Conservation (phyloP, 2,329 filamentous ascomycete species). For the Neurospora sp. region DNA sequence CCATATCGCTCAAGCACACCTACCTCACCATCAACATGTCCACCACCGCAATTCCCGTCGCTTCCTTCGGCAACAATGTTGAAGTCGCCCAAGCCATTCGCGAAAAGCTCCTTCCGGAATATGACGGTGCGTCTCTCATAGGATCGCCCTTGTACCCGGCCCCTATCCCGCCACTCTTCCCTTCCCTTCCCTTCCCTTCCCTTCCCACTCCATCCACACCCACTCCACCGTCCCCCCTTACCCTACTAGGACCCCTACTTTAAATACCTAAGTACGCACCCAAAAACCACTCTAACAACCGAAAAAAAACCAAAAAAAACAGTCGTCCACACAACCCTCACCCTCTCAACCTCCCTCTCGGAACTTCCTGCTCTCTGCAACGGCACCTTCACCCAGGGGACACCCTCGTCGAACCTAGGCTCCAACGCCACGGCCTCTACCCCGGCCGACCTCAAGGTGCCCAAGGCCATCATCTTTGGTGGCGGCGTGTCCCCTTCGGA, state of each 20-base stretch:
- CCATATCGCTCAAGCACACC: neutral
- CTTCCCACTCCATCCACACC: neutral
- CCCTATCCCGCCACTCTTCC: neutral
- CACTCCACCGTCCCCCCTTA: conserved; percentile 1
- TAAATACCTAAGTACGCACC: neutral
- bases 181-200: no score
- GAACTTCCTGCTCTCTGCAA: conserved; percentile 92
- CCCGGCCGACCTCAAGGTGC: conserved; percentile 9
- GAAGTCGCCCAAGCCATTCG: conserved; percentile 1
- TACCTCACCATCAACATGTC: neutral
- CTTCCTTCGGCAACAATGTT: conserved; percentile 3
- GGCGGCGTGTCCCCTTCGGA: conserved; percentile 15
- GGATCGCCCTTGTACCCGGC: no score
- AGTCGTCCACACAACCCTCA: conserved; percentile 13
- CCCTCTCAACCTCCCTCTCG: conserved; percentile 65
- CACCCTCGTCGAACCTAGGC: conserved; percentile 13
- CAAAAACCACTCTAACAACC: neutral
- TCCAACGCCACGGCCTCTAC: conserved; percentile 11
- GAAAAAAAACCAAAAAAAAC: neutral
- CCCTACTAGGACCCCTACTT: no score
- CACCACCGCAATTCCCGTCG: conserved; percentile 2
- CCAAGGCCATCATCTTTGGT: conserved; percentile 16
- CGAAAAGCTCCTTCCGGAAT: conserved; percentile 3
- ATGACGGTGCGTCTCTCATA: neutral
- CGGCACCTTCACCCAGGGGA: conserved; percentile 67